A percentile compares a stretch with the other conserved stretches of the same genome.
Conservation (phyloP, 176 grass and related monocot species). For the Areca catechu region DNA sequence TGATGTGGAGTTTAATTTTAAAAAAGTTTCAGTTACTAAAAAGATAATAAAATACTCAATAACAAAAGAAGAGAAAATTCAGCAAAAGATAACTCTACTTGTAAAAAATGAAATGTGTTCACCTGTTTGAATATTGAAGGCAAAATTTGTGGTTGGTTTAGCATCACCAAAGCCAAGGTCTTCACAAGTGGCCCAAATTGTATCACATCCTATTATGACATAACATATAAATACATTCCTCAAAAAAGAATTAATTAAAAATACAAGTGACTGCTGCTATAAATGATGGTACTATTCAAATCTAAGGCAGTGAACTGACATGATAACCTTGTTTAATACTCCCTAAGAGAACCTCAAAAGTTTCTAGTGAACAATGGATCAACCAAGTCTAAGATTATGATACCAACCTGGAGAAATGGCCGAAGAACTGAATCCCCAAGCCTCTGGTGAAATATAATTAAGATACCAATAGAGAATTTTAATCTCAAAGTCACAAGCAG, state of each 20-base stretch:
- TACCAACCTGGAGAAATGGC: constrained; percentile 87
- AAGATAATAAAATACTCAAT: too few relatives aligned
- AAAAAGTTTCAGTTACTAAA: too few relatives aligned
- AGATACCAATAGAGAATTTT: constrained; percentile 17
- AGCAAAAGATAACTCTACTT: constrained; percentile 1
- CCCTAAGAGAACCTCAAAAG: too few relatives aligned
- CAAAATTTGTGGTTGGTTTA: constrained; percentile 55
- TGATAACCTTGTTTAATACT: neutral
- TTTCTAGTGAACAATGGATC: neutral
- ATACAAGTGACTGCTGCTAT: too few relatives aligned
- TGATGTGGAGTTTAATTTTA: too few relatives aligned
- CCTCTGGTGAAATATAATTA: constrained; percentile 43
- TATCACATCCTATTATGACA: constrained; percentile 76
- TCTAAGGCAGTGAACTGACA: neutral
- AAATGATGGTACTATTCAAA: too few relatives aligned
- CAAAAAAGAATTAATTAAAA: too few relatives aligned
- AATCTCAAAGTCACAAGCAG: constrained; percentile 9
- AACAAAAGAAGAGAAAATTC: neutral
- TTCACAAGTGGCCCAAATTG: constrained; percentile 82
- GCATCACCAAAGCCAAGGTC: constrained; percentile 76
- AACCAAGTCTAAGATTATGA: neutral
- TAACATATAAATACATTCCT: neutral
- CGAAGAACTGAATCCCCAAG: constrained; percentile 66
- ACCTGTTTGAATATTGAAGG: constrained; percentile 95
- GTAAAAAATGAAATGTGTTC: too few relatives aligned